Conservation (phyloP, 768 basidiomycete genomes). For the Rhizopogon sp. region DNA sequence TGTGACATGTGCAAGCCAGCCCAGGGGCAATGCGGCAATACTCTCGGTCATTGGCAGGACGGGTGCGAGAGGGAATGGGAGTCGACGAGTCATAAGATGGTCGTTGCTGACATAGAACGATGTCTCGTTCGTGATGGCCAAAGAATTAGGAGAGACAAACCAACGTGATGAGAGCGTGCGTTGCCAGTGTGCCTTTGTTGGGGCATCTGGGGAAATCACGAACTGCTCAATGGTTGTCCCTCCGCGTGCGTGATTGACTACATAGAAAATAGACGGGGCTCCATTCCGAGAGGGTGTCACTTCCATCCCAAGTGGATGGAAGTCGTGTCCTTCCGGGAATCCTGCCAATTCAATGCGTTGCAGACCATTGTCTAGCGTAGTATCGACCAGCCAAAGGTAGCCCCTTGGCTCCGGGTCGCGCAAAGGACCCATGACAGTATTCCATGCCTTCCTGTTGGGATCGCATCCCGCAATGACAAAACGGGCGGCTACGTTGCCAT, state of each 20-base stretch:
- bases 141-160: slow-evolving; percentile 61
- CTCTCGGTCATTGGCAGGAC: slow-evolving; percentile 53
- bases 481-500: slow-evolving; percentile 36
- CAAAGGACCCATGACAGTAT: slow-evolving; percentile 73
- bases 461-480: slow-evolving; percentile 40
- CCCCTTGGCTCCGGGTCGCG: slow-evolving; percentile 53
- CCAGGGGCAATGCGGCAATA: slow-evolving; percentile 48
- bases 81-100: slow-evolving; percentile 60
- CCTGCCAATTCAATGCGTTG: slow-evolving; percentile 40
- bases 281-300: slow-evolving; percentile 46
- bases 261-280: slow-evolving; percentile 52
- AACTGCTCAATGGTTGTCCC: slow-evolving; percentile 69
- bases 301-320: slow-evolving; percentile 69
- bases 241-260: slow-evolving; percentile 63
- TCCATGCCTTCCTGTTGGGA: slow-evolving; percentile 53
- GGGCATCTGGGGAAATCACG: slow-evolving; percentile 38
- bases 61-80: slow-evolving; percentile 43
- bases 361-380: slow-evolving; percentile 19
- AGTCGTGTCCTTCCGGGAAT: slow-evolving; percentile 56
- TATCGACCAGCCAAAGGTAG: slow-evolving; percentile 52
- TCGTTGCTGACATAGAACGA: slow-evolving; percentile 75
- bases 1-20: slow-evolving; percentile 55
- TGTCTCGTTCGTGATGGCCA: slow-evolving; percentile 60
- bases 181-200: slow-evolving; percentile 44
- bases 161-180: slow-evolving; percentile 55